Conservation (phyloP, 345 rosid genomes). For the Lagerstroemia speciosa region DNA sequence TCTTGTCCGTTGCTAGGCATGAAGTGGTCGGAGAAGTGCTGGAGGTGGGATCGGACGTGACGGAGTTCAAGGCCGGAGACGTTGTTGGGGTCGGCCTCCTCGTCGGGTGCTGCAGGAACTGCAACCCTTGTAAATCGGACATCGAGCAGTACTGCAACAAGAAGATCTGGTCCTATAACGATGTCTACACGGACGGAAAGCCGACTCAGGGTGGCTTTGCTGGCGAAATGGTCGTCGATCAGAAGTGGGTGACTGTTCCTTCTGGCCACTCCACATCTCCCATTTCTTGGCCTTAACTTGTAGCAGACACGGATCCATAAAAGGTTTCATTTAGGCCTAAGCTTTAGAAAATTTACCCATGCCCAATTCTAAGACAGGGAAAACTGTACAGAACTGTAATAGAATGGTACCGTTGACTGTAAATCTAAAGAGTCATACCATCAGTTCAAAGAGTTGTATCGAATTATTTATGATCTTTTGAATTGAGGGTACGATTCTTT, state of each 20-base stretch:
- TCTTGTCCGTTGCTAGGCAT: slow-evolving; percentile 29
- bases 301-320: background rate
- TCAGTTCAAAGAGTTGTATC: too few species aligned
- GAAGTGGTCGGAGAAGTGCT: slow-evolving; percentile 72
- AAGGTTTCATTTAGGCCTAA: background rate
- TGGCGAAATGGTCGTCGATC: slow-evolving; percentile 54
- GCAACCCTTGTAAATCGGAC: slow-evolving; percentile 47
- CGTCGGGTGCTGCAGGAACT: slow-evolving; percentile 54
- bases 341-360: too few species aligned
- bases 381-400: too few species aligned
- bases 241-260: slow-evolving; percentile 32
- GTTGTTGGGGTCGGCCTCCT: slow-evolving; percentile 53
- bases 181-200: slow-evolving; percentile 56
- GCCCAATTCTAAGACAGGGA: too few species aligned
- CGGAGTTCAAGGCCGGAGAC: slow-evolving; percentile 48
- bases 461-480: too few species aligned
- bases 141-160: slow-evolving; percentile 62
- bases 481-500: too few species aligned
- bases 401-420: too few species aligned
- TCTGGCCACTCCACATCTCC: background rate
- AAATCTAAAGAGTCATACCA: too few species aligned
- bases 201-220: slow-evolving; percentile 77
- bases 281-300: background rate
- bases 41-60: slow-evolving; percentile 56
- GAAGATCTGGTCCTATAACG: slow-evolving; percentile 52